Base-by-base conservation (phyloP, 73 alveolate genomes). In the Stentor roeselii region DNA sequence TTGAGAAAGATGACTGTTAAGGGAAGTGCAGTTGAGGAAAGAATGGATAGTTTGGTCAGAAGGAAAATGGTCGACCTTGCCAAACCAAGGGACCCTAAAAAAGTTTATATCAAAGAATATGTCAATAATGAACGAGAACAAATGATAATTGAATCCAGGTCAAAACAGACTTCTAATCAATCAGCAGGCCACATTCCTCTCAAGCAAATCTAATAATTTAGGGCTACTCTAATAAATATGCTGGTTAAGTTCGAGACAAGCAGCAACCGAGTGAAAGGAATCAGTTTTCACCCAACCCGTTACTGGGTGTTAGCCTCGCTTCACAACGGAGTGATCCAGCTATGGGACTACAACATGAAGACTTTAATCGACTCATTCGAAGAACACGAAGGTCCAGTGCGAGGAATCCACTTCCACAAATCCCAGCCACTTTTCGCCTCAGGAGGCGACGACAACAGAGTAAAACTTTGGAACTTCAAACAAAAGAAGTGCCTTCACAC, bases 361-460 rank as follows among this genome's bases (percentile, higher is more conserved):
- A 89, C 96, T 84, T 86, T 96, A 86, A 90, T 97, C 58, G 99
- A 97, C 75, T 94, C 96, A 82, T 98, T 93, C 85, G 95, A 88
- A 83, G 91, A 82, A 84, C 90, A 82, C 40, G 86, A 77, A 59
- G 98, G 98, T 36, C 99, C 99, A 2, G 99, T 97, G 41, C 93
- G 99, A 82, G 95, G 98, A 59, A 95, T 97, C 3, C 94, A 90
- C 82, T 97, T 97, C 90, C 99, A 97, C 86, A 90, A 85, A 21
- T 85, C 98, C 75, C 98, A 97, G 86, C 99, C 99, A 31, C 91
- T 96, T 27, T 98, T 97, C 83, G 98, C 95, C 36, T 92, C 99
- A 50, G 99, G 99, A 14, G 99, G 99, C 50, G 99, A 98, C 88
- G 99, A 98, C 88, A 92, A 95, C 94, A 98, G 97, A 78, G 97